A percentile compares a stretch with the other conserved stretches of the same genome.
Conservation (phyloP, 768 basidiomycete species). For the Rhizopogon rudus region DNA sequence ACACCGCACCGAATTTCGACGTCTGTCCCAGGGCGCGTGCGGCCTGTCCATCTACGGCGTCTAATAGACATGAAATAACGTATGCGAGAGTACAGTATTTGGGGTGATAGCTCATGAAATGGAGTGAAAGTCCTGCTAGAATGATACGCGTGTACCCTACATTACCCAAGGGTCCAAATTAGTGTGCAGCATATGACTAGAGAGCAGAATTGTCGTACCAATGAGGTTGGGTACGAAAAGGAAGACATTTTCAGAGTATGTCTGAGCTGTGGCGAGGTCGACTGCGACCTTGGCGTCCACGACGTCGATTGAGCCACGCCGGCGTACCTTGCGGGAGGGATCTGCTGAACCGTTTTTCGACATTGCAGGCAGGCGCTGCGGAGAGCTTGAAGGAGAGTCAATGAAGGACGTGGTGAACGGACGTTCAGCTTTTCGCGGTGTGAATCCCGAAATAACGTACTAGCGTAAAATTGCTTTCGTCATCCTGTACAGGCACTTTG, state of each 20-base stretch:
- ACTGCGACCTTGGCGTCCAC: slow-evolving; percentile 84
- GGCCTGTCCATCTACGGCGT: slow-evolving; percentile 92
- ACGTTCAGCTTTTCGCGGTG: not conserved
- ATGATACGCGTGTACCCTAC: slow-evolving; percentile 89
- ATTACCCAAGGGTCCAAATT: not conserved
- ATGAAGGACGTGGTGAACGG: not conserved
- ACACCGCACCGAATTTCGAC: slow-evolving; percentile 93
- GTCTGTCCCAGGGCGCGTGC: slow-evolving; percentile 87
- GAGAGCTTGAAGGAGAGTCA: not conserved
- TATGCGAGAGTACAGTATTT: slow-evolving; percentile 89
- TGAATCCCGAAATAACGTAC: not conserved
- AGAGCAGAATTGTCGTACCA: slow-evolving; percentile 42
- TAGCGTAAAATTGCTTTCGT: not conserved
- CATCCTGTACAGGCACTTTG: not conserved
- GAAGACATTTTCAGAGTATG: slow-evolving; percentile 93
- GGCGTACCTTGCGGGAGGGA: slow-evolving; percentile 27
- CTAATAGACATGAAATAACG: slow-evolving; percentile 85
- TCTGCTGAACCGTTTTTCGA: slow-evolving; percentile 25
- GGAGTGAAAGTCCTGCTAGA: slow-evolving; percentile 81
- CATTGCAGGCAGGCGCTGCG: not conserved
- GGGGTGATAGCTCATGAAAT: slow-evolving; percentile 94
- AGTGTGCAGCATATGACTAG: not conserved
- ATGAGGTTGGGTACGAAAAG: slow-evolving; percentile 97
- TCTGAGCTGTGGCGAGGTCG: slow-evolving; percentile 80
- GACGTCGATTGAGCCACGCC: slow-evolving; percentile 56